Base-by-base conservation (phyloP, 2,329 filamentous ascomycete genomes). In the Calonectria leucothoes region DNA sequence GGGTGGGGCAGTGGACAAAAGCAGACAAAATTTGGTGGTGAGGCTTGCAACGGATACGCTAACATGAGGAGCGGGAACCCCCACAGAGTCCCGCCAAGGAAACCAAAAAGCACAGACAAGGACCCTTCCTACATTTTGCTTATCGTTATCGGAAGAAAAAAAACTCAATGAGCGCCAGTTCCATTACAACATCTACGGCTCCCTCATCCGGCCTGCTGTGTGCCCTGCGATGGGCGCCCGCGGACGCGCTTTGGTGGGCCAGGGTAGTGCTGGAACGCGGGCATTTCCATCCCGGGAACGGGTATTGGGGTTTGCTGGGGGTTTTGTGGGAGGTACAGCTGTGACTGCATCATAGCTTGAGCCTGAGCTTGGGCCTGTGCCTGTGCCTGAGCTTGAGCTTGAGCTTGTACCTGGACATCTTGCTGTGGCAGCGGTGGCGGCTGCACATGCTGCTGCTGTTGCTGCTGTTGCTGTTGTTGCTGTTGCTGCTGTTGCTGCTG, bases 1-100 rank as follows among this genome's bases (percentile, higher is more conserved):
- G 78, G 77, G 81, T 79, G 81, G 81, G 80, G 80, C 77, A 79
- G 67, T 35, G 77, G 80, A 79, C 80, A 82, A 81, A 82, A 81
- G 76, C 72, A 65, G 66, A 49, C 73, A 82, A 81, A 79, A 77
- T 82, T 82, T 78, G 81, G 81, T 80, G 81, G 81, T 82, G 80
- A 81, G 67, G 59, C 75, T 49, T 61, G 52, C 55, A 48, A 49
- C 35, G 49, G 48, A 31, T 48, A 57, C 66, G 70, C 72, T 79
- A 80, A 76, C 78, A 80, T 63, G 64, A 61, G 73, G 74, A 64
- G 61, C 70, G 66, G 33, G n/a, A 23, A 49, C 14, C 66, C 73
- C 71, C 74, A 49, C 71, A 51, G 59, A 59, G 69, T 71, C 31
- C 69, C 70, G 77, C 75, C 78, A 76, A 71, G 66, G 68, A 59